phyloP scores from a whole-genome alignment of 1,284 basidiomycete genomes.

The Ceraceosorus guamensis region DNA sequence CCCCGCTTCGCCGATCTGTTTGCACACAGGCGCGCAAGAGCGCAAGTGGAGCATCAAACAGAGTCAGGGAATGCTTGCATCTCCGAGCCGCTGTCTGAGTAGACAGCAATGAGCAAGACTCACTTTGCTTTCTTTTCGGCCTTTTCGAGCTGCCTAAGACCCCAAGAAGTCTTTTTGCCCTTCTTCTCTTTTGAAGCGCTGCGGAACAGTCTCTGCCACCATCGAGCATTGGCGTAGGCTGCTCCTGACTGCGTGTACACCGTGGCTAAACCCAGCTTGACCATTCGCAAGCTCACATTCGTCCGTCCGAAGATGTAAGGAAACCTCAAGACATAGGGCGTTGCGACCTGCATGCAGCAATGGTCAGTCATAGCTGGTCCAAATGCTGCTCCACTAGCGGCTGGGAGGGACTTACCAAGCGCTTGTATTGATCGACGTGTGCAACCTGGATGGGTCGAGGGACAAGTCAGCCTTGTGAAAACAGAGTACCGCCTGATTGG shows the following conservation, averaged over 20 bases:
- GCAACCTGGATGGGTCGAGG: conserved; percentile 16
- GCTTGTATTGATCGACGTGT: conserved; percentile 46
- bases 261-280: conserved; percentile 39
- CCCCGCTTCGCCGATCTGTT: background rate
- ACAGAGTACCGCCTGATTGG: no score
- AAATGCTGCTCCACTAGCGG: background rate
- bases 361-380: background rate
- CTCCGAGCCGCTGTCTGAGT: background rate
- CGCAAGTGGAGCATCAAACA: no score
- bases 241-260: conserved; percentile 42
- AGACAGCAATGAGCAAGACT: background rate
- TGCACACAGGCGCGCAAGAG: no score
- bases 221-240: conserved; percentile 21
- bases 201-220: background rate
- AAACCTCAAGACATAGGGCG: conserved; percentile 38
- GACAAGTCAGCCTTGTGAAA: background rate
- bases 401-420: conserved; percentile 17
- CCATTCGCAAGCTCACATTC: conserved; percentile 38
- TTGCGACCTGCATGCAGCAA: conserved; percentile 19
- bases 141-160: background rate
- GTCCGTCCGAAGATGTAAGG: conserved; percentile 45
- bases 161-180: background rate
- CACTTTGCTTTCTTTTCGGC: background rate
- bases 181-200: background rate
- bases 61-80: background rate